Conservation (phyloP, 306 rosid genomes). For the Trifolium fragiferum region DNA sequence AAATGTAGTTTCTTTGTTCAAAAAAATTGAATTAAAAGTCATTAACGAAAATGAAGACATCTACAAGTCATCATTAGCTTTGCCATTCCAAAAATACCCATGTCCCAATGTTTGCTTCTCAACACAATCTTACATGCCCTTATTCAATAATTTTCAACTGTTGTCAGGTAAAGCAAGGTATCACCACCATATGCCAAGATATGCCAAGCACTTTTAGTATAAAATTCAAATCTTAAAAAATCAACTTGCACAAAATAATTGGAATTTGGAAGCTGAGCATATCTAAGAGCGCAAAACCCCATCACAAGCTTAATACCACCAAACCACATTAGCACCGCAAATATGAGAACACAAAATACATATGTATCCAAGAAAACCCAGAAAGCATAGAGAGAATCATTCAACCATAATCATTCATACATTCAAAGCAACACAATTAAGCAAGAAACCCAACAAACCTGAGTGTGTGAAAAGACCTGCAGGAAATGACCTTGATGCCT, state of each 20-base stretch:
- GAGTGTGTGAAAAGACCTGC: neutral
- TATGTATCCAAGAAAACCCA: neutral
- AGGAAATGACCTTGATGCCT: neutral
- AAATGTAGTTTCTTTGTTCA: neutral
- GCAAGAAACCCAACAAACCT: neutral
- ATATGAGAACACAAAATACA: conserved; percentile 16
- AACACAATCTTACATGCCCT: conserved; percentile 11
- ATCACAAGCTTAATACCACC: neutral
- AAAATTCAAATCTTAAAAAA: neutral
- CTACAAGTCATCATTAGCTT: conserved; percentile 32
- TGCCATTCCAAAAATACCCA: conserved; percentile 23
- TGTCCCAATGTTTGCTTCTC: conserved; percentile 20
- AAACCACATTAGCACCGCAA: neutral
- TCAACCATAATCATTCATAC: neutral
- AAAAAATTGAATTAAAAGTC: neutral
- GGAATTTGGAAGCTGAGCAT: neutral
- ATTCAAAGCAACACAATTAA: neutral
- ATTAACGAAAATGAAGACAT: neutral
- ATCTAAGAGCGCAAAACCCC: neutral
- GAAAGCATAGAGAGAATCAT: neutral
- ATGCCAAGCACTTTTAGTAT: conserved; percentile 28
- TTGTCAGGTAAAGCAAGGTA: neutral
- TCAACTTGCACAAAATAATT: neutral
- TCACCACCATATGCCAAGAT: neutral
- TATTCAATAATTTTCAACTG: conserved; percentile 1